Evolutionary conservation across 306 rosid genomes (phyloP), one percentile per base, ranked within the genome.

Genomic region (Senna siamea): DNA sequence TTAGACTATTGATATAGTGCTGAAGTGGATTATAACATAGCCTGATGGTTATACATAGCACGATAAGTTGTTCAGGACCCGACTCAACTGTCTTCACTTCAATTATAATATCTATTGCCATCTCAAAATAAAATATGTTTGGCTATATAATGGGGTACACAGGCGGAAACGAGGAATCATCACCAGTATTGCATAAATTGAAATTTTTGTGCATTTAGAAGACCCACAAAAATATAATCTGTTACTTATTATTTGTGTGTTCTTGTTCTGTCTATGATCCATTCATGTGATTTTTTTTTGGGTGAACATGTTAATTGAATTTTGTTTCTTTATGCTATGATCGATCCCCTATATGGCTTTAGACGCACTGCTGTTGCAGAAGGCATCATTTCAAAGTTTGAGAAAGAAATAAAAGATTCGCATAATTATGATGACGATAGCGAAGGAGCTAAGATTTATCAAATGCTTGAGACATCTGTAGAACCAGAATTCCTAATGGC

Each of bases 401-500:
- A 85, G 65, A 84, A 85, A 81, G 93, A 85, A 62, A 58, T 72
- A 47, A 75, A 69, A 56, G 66, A 72, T 76, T 54, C 87, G 3
- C 78, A 30, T 79, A 69, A 56, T 57, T 77, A 69, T 80, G 70
- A 84, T 85, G 93, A 86, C 51, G 82, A 84, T 22, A 83, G 96
- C 23, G 97, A 93, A 80, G 98, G 94, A 70, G 98, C 96, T 66
- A 87, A 84, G 79, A 80, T 93, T 78, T 85, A 86, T 82, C 83
- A 84, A 66, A 83, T 91, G 75, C 89, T 93, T 22, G 94, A 93
- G 89, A 81, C 92, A 62, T 87, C 96, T 15, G 91, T 79, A 14
- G 94, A 93, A 72, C 98, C 98, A 23, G 98, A 91, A 84, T 81
- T 86, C 78, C 75, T 91, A 66, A 89, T 93, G 98, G 97, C 96